phyloP scores from a whole-genome alignment of 2,329 filamentous ascomycete species.

The Raffaelea arxii region DNA sequence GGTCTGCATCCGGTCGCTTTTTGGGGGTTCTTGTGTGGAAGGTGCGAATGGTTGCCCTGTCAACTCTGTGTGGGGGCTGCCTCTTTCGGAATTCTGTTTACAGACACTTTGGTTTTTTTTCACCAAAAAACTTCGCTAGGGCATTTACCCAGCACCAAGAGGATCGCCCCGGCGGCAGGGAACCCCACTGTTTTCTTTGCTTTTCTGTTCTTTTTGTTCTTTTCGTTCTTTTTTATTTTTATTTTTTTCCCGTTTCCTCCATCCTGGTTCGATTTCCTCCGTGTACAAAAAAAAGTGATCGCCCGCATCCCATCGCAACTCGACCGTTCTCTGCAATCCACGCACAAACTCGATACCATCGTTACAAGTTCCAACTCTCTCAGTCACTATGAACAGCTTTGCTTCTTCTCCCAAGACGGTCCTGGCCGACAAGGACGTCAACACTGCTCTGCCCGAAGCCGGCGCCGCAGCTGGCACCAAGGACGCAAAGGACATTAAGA shows the following conservation, averaged over 20 bases:
- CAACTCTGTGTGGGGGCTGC: conserved; percentile 2
- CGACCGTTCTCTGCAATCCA: not conserved
- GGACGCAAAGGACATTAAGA: conserved; percentile 50
- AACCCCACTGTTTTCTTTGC: no score
- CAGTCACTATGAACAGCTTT: conserved; percentile 6
- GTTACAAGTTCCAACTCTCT: not conserved
- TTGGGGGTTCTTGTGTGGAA: not conserved
- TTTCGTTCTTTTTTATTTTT: no score
- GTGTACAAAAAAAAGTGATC: not conserved
- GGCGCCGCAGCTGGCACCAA: conserved; percentile 38
- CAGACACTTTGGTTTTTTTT: not conserved
- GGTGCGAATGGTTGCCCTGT: conserved; percentile 9
- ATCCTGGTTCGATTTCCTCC: not conserved
- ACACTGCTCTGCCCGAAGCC: conserved; percentile 38
- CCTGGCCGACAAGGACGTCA: conserved; percentile 58
- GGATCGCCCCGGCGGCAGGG: no score
- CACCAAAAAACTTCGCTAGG: not conserved
- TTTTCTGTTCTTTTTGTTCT: no score
- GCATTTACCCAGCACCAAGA: no score
- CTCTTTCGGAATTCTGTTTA: conserved; percentile 10
- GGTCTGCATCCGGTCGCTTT: conserved; percentile 1
- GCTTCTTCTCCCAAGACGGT: conserved; percentile 20
- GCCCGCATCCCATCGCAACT: not conserved
- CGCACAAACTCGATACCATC: not conserved
- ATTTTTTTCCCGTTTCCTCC: no score